Percentiles rank a stretch among this genome's conserved stretches.
phyloP scores from a whole-genome alignment of 768 basidiomycete species.

The Amylocystis lapponica region DNA sequence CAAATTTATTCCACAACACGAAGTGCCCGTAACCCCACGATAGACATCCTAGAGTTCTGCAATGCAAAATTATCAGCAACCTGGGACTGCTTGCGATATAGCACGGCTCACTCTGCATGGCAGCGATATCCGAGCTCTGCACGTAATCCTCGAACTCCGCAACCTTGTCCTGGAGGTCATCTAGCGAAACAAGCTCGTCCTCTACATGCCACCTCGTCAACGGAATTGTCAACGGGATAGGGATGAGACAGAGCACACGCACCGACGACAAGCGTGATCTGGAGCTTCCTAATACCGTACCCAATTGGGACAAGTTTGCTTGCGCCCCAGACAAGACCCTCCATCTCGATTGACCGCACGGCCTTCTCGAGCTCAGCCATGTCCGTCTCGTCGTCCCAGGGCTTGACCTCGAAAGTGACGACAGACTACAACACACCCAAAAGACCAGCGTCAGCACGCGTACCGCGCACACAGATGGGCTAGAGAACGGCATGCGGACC shows the following conservation, averaged over 20 bases:
- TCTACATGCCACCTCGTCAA: slow-evolving; percentile 39
- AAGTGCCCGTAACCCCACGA: too few species aligned
- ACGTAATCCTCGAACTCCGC: slow-evolving; percentile 81
- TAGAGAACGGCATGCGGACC: slow-evolving; percentile 42
- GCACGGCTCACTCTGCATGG: slow-evolving; percentile 87
- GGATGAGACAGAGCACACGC: slow-evolving; percentile 12
- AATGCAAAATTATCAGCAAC: not conserved
- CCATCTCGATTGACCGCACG: slow-evolving; percentile 82
- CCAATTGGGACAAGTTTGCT: slow-evolving; percentile 91
- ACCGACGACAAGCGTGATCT: slow-evolving; percentile 52
- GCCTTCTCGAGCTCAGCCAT: slow-evolving; percentile 80
- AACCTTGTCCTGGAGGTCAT: slow-evolving; percentile 91
- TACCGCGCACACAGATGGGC: not conserved
- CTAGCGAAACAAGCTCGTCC: slow-evolving; percentile 91
- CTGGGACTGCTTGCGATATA: too few species aligned
- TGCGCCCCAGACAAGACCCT: slow-evolving; percentile 94
- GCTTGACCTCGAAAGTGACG: slow-evolving; percentile 97
- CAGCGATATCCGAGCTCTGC: slow-evolving; percentile 87
- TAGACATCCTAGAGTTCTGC: slow-evolving; percentile 14
- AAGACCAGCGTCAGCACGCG: not conserved
- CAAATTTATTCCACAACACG: too few species aligned
- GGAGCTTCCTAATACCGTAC: slow-evolving; percentile 93
- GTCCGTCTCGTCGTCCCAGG: slow-evolving; percentile 99
- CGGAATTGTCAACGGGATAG: not conserved
- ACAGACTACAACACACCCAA: slow-evolving; percentile 68